A percentile compares a stretch with the other conserved stretches of the same genome.
phyloP scores from a whole-genome alignment of 495 filamentous ascomycete species.

The Lepraria neglecta region DNA sequence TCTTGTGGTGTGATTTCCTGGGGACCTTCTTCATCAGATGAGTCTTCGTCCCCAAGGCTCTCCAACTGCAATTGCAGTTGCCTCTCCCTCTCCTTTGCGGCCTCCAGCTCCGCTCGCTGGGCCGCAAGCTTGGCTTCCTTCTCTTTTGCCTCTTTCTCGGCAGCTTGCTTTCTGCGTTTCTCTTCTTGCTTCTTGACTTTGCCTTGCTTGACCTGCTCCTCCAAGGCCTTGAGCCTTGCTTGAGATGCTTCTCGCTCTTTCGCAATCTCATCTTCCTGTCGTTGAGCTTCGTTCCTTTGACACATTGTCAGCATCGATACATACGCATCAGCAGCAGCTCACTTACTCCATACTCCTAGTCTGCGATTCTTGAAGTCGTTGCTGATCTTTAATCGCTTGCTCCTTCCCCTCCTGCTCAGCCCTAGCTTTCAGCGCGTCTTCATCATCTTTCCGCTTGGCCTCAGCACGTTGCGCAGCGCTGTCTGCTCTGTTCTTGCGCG shows the following conservation, averaged over 20 bases:
- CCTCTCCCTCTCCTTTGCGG: slow-evolving; percentile 77
- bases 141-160: slow-evolving; percentile 76
- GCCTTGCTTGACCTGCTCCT: slow-evolving; percentile 88
- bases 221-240: slow-evolving; percentile 76
- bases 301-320: background rate
- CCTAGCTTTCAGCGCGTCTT: slow-evolving; percentile 47
- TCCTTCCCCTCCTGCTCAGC: slow-evolving; percentile 49
- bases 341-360: slow-evolving; percentile 81
- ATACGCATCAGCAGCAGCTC: background rate
- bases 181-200: slow-evolving; percentile 98
- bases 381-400: slow-evolving; percentile 60
- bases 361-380: slow-evolving; percentile 68
- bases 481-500: slow-evolving; percentile 64
- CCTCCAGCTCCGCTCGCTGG: slow-evolving; percentile 88
- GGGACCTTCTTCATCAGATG: slow-evolving; percentile 82
- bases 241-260: slow-evolving; percentile 75
- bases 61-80: slow-evolving; percentile 84
- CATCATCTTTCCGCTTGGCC: slow-evolving; percentile 49
- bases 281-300: slow-evolving; percentile 64
- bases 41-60: slow-evolving; percentile 69
- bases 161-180: slow-evolving; percentile 83
- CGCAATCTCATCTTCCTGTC: slow-evolving; percentile 71
- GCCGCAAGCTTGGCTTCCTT: slow-evolving; percentile 79
- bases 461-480: slow-evolving; percentile 49
- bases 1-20: slow-evolving; percentile 75